Evolutionary conservation across 1,284 basidiomycete genomes (phyloP), one percentile per base, ranked within the genome.

Genomic region (Caloboletus firmus): DNA sequence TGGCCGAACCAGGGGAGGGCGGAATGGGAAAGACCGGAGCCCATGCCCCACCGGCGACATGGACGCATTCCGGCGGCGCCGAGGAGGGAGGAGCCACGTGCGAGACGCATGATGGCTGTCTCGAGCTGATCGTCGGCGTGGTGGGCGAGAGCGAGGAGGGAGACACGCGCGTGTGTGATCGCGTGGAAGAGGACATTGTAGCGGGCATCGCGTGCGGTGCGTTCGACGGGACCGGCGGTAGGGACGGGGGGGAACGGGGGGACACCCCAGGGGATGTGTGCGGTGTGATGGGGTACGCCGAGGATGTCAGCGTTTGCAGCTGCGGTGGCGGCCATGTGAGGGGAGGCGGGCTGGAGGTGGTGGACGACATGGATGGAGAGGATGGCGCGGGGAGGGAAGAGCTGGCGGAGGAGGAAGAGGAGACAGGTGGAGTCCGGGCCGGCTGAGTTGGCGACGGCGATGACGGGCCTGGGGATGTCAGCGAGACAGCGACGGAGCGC

Each of bases 121-220:
- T 92, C 89, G 9, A 90, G 78, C 63, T 91, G 89, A 63, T 92
- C 89, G 62, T 92, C 89, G 4, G 79, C 78, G 62, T 92, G 89
- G 60, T 92, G 89, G 0, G 80, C 89, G 46, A 85, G 78, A 1
- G 85, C 85, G 51, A 90, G 65, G 13, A 76, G 66, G 18, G 74
- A 59, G 4, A 76, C 67, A 0, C 73, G 62, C 0, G 67, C 55
- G 2, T 60, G 56, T 3, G 65, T 66, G 80, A 91, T 79, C 0
- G 62, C 70, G 9, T 75, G 55, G 58, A 86, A 82, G 31, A 92
- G 64, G 6, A 78, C 52, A 44, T 74, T 73, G 59, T 84, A 84
- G 26, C 89, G 79, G 20, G 81, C 85, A 2, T 72, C 63, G 12
- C 90, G 80, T 3, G 84, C 85, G 17, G 70, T 61, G 41, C 71